phyloP scores from a whole-genome alignment of 2,329 filamentous ascomycete genomes.

The Xylaria sp. region DNA sequence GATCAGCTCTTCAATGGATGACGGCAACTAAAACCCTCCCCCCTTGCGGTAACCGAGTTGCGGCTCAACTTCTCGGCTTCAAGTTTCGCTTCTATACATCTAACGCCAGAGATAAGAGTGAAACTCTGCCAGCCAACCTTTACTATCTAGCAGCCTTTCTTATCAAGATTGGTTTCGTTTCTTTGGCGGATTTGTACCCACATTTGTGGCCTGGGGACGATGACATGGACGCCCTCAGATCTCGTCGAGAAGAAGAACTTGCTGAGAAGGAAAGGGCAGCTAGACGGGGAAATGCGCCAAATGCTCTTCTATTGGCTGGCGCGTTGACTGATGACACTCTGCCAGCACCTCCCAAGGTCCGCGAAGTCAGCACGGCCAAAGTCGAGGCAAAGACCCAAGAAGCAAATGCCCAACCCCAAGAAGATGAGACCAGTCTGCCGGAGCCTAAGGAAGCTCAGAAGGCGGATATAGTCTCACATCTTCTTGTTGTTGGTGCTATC shows the following conservation, averaged over 20 bases:
- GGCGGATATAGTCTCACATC: constrained; percentile 71
- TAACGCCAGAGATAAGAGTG: constrained; percentile 64
- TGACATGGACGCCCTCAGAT: constrained; percentile 69
- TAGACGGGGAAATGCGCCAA: constrained; percentile 66
- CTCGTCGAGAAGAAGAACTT: constrained; percentile 67
- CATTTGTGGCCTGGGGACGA: constrained; percentile 85
- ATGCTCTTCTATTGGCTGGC: constrained; percentile 82
- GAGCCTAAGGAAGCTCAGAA: constrained; percentile 80
- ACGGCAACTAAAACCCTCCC: constrained; percentile 74
- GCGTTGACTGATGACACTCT: constrained; percentile 77
- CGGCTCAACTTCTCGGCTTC: constrained; percentile 92
- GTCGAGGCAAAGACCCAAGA: constrained; percentile 47
- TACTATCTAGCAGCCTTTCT: constrained; percentile 87
- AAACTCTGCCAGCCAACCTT: constrained; percentile 83
- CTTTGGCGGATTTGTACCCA: constrained; percentile 81
- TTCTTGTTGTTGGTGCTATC: constrained; percentile 85
- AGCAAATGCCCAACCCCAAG: constrained; percentile 39
- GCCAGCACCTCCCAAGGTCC: constrained; percentile 44
- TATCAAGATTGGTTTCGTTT: constrained; percentile 96
- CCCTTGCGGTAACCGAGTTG: constrained; percentile 80
- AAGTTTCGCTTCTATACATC: constrained; percentile 95
- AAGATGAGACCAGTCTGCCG: constrained; percentile 50
- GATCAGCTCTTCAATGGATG: constrained; percentile 60
- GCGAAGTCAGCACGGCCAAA: constrained; percentile 49
- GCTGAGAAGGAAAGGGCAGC: constrained; percentile 69